Base-by-base conservation (phyloP, 192 early-diverging fungal species). In the Endogone sp. region DNA sequence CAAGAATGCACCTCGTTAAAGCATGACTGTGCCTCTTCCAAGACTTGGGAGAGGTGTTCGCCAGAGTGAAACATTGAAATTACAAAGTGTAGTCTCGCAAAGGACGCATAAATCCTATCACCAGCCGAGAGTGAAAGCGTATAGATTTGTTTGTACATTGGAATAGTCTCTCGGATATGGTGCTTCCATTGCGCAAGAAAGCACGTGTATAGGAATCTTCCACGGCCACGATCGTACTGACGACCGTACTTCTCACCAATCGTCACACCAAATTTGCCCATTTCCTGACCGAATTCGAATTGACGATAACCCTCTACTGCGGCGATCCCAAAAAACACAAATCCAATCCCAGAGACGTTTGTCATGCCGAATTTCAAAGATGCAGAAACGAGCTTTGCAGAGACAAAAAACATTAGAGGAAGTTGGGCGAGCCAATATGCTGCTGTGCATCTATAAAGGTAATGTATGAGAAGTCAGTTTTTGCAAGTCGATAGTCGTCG, bases 381-480 rank as follows among this genome's bases (percentile, higher is more conserved):
- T 1, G 71, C 16, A 44, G 64, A 66, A 25, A 75, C 65, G 1
- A 71, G 37, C 31, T 66, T 75, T 3, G 60, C 68, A 0, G 65
- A 58, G 24, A 71, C 56, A 21, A 65, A 75, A 60, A 75, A 75
- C 69, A 75, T 60, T 11, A 66, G 56, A 3, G 55, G 54, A 27
- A 71, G 74, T 26, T 67, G 70, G 20, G 69, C 68, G 13, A 65
- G 37, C 74, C 74, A 75, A 49, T 75, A 75, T 31, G 65, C 69
- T 9, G 56, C 49, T 2, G 64, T 70, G 24, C 63, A 65, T n/a
- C 62, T 65, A 65, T 56, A 44, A 23, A 24, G 30, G 66, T 22
- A 66, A 66, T 30, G 55, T 32, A 24, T 16, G 6, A 59, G 26
- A 26, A 25, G 27, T 60, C 23, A 11, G 57, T 29, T 29, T 23